A percentile compares a stretch with the other conserved stretches of the same genome.
These are phyloP conservation scores for Musa schizocarpa DNA, from an alignment of 176 grass and related monocot species.

Conservation along the genomic window DNA sequence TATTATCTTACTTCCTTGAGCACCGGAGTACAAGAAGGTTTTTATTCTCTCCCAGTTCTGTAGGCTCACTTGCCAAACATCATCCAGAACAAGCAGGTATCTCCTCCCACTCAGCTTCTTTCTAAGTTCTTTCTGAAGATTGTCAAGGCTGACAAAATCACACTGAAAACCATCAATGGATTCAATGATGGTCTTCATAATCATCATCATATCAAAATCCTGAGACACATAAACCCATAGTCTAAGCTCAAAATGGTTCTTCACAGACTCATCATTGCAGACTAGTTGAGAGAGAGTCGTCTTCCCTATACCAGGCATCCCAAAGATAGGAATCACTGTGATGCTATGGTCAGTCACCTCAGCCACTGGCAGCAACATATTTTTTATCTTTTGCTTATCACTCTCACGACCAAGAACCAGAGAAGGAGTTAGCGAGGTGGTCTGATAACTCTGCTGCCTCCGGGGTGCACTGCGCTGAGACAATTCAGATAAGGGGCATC, in stretches of 20 bases:
- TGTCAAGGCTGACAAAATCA: background rate
- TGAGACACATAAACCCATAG: constrained; percentile 18
- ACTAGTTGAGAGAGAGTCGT: constrained; percentile 27
- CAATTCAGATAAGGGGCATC: background rate
- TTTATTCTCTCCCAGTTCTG: constrained; percentile 45
- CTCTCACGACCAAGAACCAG: background rate
- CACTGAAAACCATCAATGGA: background rate
- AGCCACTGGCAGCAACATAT: background rate
- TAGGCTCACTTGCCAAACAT: constrained; percentile 40
- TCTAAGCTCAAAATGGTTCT: constrained; percentile 7
- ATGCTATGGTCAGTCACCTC: background rate
- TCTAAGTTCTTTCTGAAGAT: background rate
- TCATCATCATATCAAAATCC: constrained; percentile 12
- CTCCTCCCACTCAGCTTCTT: constrained; percentile 29
- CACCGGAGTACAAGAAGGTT: constrained; percentile 36
- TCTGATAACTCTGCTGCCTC: constrained; percentile 1
- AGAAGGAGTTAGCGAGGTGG: background rate
- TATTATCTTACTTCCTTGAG: constrained; percentile 61
- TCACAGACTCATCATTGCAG: constrained; percentile 20
- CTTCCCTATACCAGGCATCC: constrained; percentile 28
- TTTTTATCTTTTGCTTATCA: background rate
- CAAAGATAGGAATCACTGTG: constrained; percentile 23
- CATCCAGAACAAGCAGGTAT: constrained; percentile 56
- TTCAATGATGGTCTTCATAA: constrained; percentile 18
- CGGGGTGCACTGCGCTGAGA: background rate